Evolutionary conservation across 805 yeast species (phyloP).

Genomic region (Pichia sporocuriosa): DNA sequence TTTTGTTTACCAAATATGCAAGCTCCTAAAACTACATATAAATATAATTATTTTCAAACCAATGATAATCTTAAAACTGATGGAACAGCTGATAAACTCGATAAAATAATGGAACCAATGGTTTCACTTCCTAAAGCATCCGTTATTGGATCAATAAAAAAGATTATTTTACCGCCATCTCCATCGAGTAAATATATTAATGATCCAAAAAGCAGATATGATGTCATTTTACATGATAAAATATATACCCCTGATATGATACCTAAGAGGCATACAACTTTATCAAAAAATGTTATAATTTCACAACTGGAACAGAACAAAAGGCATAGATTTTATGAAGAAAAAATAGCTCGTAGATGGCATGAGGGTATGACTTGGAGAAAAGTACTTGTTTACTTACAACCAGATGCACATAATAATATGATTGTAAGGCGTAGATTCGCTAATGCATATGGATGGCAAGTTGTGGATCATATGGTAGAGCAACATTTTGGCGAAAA

Average conservation of each 20-base stretch:
- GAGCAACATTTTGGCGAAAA: slow-evolving; percentile 48
- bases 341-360: slow-evolving; percentile 82
- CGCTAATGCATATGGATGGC: slow-evolving; percentile 94
- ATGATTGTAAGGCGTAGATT: slow-evolving; percentile 82
- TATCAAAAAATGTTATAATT: slow-evolving; percentile 19
- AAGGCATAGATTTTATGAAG: slow-evolving; percentile 50
- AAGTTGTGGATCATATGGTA: slow-evolving; percentile 77
- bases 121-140: slow-evolving; percentile 59
- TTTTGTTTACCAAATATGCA: slow-evolving; percentile 35
- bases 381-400: slow-evolving; percentile 76
- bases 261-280: slow-evolving; percentile 25
- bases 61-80: background rate
- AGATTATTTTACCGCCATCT: slow-evolving; percentile 70
- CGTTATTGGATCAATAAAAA: slow-evolving; percentile 70
- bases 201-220: slow-evolving; percentile 55
- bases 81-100: slow-evolving; percentile 10
- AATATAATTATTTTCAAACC: slow-evolving; percentile 29
- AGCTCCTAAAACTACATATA: slow-evolving; percentile 15
- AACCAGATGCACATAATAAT: slow-evolving; percentile 94
- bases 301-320: slow-evolving; percentile 24
- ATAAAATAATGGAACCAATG: slow-evolving; percentile 3
- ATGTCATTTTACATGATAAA: slow-evolving; percentile 76
- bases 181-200: slow-evolving; percentile 63
- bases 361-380: slow-evolving; percentile 84
- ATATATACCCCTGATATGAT: slow-evolving; percentile 59